Conservation (phyloP, 148 eudicot species). For the Fagopyrum tataricum region DNA sequence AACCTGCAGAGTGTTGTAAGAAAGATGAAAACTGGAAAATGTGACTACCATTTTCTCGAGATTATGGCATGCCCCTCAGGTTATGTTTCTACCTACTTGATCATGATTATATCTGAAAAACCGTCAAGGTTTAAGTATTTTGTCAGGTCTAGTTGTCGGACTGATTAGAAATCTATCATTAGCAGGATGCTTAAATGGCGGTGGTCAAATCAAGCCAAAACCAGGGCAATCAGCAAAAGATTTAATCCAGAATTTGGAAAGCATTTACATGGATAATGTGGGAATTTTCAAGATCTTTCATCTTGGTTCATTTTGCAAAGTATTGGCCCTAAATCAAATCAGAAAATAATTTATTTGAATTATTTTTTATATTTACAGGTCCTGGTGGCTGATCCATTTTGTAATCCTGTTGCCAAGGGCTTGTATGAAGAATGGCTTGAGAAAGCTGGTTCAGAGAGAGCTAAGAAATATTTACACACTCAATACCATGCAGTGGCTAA, state of each 20-base stretch:
- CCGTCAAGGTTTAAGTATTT: background rate
- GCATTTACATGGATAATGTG: slow-evolving; percentile 59
- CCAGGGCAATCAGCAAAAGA: slow-evolving; percentile 81
- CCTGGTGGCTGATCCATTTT: slow-evolving; percentile 56
- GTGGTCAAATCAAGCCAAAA: slow-evolving; percentile 87
- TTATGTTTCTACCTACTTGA: slow-evolving; percentile 15
- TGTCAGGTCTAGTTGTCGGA: background rate
- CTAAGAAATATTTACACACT: slow-evolving; percentile 73
- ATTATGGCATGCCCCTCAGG: slow-evolving; percentile 99
- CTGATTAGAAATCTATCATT: slow-evolving; percentile 5
- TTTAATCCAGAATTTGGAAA: slow-evolving; percentile 63
- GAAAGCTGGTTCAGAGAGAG: slow-evolving; percentile 78
- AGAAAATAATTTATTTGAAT: background rate
- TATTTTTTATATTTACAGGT: slow-evolving; percentile 34
- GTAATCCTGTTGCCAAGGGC: slow-evolving; percentile 59
- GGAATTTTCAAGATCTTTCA: background rate
- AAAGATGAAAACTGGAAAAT: slow-evolving; percentile 74
- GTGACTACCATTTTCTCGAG: slow-evolving; percentile 88
- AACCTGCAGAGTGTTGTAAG: slow-evolving; percentile 86
- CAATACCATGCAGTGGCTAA: slow-evolving; percentile 79
- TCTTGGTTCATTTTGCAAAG: background rate
- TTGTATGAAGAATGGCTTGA: slow-evolving; percentile 79
- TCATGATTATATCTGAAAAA: background rate
- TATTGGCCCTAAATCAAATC: background rate
- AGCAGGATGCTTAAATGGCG: slow-evolving; percentile 94